phyloP scores from a whole-genome alignment of 768 basidiomycete species.

The Tephrocybe sp. region DNA sequence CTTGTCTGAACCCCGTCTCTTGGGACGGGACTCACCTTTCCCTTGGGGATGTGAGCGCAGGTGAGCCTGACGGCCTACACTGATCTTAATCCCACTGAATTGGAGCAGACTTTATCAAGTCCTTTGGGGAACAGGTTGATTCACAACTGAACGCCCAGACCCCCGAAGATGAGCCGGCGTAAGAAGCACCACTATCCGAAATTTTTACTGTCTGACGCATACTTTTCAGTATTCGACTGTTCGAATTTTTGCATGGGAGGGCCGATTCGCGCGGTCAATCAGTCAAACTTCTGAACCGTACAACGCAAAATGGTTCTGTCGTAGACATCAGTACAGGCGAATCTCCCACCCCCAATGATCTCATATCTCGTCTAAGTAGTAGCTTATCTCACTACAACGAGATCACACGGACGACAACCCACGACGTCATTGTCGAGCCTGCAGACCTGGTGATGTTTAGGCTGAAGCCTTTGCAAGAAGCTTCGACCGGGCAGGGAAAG shows the following conservation, averaged over 20 bases:
- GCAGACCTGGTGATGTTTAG: conserved; percentile 68
- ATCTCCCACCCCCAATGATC: conserved; percentile 46
- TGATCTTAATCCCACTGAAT: conserved; percentile 4
- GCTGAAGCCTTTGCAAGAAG: conserved; percentile 20
- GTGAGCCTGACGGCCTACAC: conserved; percentile 15
- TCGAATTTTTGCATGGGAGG: conserved; percentile 58
- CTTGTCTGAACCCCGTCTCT: conserved; percentile 42
- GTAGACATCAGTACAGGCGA: conserved; percentile 54
- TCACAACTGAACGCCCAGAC: conserved; percentile 37
- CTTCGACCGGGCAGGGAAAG: conserved; percentile 21
- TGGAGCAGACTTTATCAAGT: conserved; percentile 48
- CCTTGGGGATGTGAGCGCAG: conserved; percentile 19
- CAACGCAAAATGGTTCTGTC: conserved; percentile 38
- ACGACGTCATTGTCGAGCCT: conserved; percentile 61
- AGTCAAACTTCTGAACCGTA: conserved; percentile 17
- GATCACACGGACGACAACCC: conserved; percentile 27
- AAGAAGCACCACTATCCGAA: too few species aligned
- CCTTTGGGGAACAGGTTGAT: conserved; percentile 45
- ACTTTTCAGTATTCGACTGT: conserved; percentile 35
- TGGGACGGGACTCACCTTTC: conserved; percentile 29
- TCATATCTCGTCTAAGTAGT: conserved; percentile 54
- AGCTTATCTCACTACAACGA: conserved; percentile 35
- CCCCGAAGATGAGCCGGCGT: conserved; percentile 35
- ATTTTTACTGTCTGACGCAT: background rate
- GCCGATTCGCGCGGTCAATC: conserved; percentile 32